A percentile compares a stretch with the other conserved stretches of the same genome.
Evolutionary conservation across 2,329 filamentous ascomycete genomes (phyloP).

Genomic region (Botrytis deweyae): DNA sequence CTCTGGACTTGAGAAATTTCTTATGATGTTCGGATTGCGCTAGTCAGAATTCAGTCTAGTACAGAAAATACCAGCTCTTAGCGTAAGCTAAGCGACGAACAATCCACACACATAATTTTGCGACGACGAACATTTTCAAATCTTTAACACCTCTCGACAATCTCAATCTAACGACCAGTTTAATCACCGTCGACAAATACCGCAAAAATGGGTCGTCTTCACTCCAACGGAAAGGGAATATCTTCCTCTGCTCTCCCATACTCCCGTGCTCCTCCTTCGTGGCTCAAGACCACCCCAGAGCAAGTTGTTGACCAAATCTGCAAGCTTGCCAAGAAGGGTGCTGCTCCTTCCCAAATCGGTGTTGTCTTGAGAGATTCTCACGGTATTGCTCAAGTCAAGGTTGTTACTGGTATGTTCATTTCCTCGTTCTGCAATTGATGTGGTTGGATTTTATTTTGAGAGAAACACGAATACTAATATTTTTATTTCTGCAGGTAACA

Average conservation of each 20-base stretch:
- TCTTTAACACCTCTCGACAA: slow-evolving; percentile 21
- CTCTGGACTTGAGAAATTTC: slow-evolving; percentile 10
- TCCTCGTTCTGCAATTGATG: neutral
- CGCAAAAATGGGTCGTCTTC: slow-evolving; percentile 87
- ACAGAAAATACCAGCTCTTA: neutral
- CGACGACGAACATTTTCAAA: slow-evolving; percentile 18
- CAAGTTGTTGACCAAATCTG: slow-evolving; percentile 99
- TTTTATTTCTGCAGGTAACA: slow-evolving; percentile 70
- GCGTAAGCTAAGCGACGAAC: slow-evolving; percentile 16
- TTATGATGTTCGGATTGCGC: neutral
- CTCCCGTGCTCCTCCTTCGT: slow-evolving; percentile 87
- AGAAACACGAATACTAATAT: slow-evolving; percentile 33
- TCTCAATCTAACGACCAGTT: slow-evolving; percentile 21
- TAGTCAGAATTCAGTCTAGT: neutral
- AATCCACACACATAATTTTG: slow-evolving; percentile 13
- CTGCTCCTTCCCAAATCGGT: slow-evolving; percentile 98
- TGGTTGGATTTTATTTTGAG: neutral
- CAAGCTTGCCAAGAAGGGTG: slow-evolving; percentile 98
- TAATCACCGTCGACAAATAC: slow-evolving; percentile 32
- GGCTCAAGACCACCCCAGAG: slow-evolving; percentile 98
- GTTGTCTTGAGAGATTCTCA: slow-evolving; percentile 97
- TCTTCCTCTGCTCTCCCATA: slow-evolving; percentile 93
- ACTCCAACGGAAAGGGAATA: slow-evolving; percentile 99
- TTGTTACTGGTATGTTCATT: slow-evolving; percentile 78
- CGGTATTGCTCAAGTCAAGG: slow-evolving; percentile 96